A percentile compares a stretch with the other conserved stretches of the same genome.
Evolutionary conservation across 2,329 filamentous ascomycete species (phyloP).

Genomic region (Paracamarosporium sp.): DNA sequence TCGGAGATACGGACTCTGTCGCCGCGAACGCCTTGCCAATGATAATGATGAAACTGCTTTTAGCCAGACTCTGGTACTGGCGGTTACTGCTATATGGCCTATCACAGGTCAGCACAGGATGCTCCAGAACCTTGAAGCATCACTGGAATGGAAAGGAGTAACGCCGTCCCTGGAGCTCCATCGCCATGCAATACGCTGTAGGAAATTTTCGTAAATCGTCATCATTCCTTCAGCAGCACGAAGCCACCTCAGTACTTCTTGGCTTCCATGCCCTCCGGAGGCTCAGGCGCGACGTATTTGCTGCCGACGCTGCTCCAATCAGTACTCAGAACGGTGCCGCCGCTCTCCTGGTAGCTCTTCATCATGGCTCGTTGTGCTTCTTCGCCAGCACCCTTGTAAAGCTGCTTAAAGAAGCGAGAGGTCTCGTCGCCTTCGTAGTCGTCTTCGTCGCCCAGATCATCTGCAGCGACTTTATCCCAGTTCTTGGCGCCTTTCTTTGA

Average conservation of each 20-base stretch:
- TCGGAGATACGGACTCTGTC: neutral
- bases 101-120: neutral
- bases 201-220: neutral
- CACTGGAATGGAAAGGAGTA: neutral
- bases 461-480: conserved; percentile 80
- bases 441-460: conserved; percentile 61
- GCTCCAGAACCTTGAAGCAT: neutral
- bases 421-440: conserved; percentile 66
- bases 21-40: neutral
- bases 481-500: conserved; percentile 84
- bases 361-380: conserved; percentile 94
- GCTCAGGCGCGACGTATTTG: conserved; percentile 72
- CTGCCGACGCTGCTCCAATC: conserved; percentile 85
- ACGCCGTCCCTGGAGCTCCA: neutral
- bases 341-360: conserved; percentile 95
- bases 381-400: conserved; percentile 77
- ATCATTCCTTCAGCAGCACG: neutral
- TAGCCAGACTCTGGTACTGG: neutral
- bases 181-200: conserved; percentile 1
- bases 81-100: neutral
- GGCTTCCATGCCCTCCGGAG: conserved; percentile 78
- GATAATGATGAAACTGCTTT: no score
- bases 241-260: conserved; percentile 63
- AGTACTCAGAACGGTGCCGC: conserved; percentile 89
- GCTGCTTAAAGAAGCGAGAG: conserved; percentile 86